Percentiles rank a stretch among this genome's conserved stretches.
These are phyloP conservation scores for Fusarium pseudocircinatum DNA, from an alignment of 2,329 filamentous ascomycete species.

Conservation along the genomic window DNA sequence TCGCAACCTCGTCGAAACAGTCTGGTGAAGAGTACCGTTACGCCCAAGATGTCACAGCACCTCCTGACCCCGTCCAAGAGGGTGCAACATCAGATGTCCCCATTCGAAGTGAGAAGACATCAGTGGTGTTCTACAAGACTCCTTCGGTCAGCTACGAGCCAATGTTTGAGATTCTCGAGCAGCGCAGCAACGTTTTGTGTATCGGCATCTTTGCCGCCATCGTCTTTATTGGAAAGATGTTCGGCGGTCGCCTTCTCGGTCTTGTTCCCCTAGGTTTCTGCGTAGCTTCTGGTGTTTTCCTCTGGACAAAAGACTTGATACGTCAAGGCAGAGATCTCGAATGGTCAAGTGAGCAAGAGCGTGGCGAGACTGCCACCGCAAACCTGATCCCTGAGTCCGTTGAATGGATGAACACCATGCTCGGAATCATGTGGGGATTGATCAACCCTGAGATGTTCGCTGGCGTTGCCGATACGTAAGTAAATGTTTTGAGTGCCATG, in stretches of 20 bases:
- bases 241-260: conserved; percentile 81
- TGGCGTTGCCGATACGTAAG: conserved; percentile 83
- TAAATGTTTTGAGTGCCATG: not conserved
- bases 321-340: conserved; percentile 83
- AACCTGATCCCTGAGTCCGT: conserved; percentile 94
- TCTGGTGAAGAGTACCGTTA: conserved; percentile 82
- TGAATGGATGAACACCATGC: conserved; percentile 93
- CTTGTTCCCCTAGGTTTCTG: conserved; percentile 78
- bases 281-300: conserved; percentile 79
- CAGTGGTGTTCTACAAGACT: conserved; percentile 94
- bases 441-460: conserved; percentile 96
- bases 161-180: conserved; percentile 81
- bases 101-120: conserved; percentile 96
- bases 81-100: conserved; percentile 93
- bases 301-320: conserved; percentile 91
- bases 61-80: conserved; percentile 84
- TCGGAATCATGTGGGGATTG: conserved; percentile 87
- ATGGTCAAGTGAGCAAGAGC: conserved; percentile 86
- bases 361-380: conserved; percentile 84
- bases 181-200: conserved; percentile 76
- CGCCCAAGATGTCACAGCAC: conserved; percentile 89
- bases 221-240: conserved; percentile 78
- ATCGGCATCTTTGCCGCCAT: conserved; percentile 77
- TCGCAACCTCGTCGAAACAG: conserved; percentile 76
- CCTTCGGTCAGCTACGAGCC: conserved; percentile 90